Conservation (phyloP, 805 yeast genomes). For the Hanseniaspora singularis region DNA sequence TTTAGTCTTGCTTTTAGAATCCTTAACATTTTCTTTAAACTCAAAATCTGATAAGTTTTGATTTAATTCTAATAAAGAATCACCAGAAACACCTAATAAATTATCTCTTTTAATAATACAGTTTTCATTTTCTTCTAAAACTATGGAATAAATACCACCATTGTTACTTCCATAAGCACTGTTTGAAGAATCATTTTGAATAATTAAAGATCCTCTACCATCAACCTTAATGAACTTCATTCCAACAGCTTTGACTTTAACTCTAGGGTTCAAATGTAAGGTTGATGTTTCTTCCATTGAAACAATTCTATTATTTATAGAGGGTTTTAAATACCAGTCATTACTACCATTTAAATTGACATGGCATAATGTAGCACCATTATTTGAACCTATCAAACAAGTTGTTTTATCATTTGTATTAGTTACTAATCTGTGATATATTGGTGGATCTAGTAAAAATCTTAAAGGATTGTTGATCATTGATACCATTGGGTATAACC, state of each 20-base stretch:
- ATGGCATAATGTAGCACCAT: constrained; percentile 5
- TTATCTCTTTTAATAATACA: constrained; percentile 25
- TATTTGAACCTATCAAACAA: constrained; percentile 8
- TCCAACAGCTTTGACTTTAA: constrained; percentile 14
- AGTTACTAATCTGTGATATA: constrained; percentile 11
- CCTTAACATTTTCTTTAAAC: background rate
- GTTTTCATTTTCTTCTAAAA: constrained; percentile 22
- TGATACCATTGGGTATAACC: constrained; percentile 10
- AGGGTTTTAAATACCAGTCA: constrained; percentile 11
- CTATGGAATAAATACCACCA: constrained; percentile 23
- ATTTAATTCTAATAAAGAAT: constrained; percentile 23
- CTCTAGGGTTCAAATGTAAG: constrained; percentile 6
- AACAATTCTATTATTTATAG: constrained; percentile 10
- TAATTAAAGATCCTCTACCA: constrained; percentile 27
- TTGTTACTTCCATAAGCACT: constrained; percentile 18
- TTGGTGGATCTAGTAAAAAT: constrained; percentile 10
- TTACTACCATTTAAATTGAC: constrained; percentile 10
- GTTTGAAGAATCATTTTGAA: constrained; percentile 23
- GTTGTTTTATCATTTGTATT: constrained; percentile 10
- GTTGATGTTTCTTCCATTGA: constrained; percentile 14
- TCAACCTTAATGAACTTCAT: constrained; percentile 21
- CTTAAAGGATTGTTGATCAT: constrained; percentile 9
- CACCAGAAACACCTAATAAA: constrained; percentile 26
- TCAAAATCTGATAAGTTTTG: constrained; percentile 17
- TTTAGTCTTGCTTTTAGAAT: background rate